Conservation (phyloP, 2,329 filamentous ascomycete species). For the Cryoendolithus antarcticus region DNA sequence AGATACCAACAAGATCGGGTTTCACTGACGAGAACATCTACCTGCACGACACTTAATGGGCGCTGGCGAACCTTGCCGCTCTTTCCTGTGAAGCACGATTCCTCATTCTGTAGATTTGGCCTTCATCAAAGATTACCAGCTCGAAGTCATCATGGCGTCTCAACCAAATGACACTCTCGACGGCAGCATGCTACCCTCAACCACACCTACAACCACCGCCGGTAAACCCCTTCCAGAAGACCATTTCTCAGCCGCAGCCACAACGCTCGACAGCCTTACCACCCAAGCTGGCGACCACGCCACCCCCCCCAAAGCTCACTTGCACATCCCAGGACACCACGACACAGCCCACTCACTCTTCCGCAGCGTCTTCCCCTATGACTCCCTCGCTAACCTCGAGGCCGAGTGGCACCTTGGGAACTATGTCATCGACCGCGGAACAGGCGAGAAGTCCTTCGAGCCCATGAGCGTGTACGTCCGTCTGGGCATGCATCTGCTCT, state of each 20-base stretch:
- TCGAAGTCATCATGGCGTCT: too few species aligned
- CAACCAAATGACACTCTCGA: too few species aligned
- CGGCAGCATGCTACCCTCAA: too few species aligned
- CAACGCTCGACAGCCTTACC: background rate
- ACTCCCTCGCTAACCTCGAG: conserved; percentile 23
- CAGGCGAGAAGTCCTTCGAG: conserved; percentile 29
- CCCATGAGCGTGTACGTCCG: conserved; percentile 32
- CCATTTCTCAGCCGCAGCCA: background rate
- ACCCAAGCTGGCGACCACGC: background rate
- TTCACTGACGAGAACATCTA: too few species aligned
- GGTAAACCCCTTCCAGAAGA: background rate
- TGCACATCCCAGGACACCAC: background rate
- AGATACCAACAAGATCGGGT: too few species aligned
- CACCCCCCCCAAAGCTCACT: background rate
- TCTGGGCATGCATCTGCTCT: conserved; percentile 32
- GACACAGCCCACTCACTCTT: conserved; percentile 11
- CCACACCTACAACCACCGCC: background rate
- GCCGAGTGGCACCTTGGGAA: conserved; percentile 29
- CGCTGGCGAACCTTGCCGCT: too few species aligned
- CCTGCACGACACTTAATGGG: too few species aligned
- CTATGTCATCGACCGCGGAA: conserved; percentile 30
- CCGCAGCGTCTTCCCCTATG: conserved; percentile 14
- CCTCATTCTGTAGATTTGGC: too few species aligned
- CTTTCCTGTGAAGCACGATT: too few species aligned
- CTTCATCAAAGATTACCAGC: too few species aligned